Evolutionary conservation across 371 early-diverging fungal species (phyloP).

Genomic region (Rhizopus delemar): DNA sequence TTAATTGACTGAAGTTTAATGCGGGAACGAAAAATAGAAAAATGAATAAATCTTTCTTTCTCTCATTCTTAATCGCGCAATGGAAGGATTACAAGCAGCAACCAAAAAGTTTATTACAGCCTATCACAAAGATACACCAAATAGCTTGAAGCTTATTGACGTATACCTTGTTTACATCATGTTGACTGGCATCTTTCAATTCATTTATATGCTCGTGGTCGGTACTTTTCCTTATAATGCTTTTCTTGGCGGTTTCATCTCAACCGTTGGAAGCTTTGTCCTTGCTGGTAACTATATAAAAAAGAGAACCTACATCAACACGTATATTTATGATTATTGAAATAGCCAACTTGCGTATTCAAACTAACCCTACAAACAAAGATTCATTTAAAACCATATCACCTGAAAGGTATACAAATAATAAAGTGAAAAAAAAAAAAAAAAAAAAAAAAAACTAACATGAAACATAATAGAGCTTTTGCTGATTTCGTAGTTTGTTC

Average conservation of each 20-base stretch:
- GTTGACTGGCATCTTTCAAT: conserved; percentile 85
- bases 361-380: conserved; percentile 31
- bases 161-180: conserved; percentile 87
- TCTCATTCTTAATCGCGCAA: background rate
- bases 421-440: background rate
- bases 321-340: background rate
- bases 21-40: background rate
- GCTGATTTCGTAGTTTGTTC: conserved; percentile 57
- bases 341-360: conserved; percentile 41
- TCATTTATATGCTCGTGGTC: conserved; percentile 78
- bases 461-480: conserved; percentile 44
- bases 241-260: conserved; percentile 92
- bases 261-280: conserved; percentile 92
- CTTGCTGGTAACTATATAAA: conserved; percentile 69
- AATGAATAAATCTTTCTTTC: background rate
- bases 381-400: conserved; percentile 33
- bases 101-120: conserved; percentile 29
- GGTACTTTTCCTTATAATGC: conserved; percentile 97
- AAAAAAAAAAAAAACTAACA: too few species aligned
- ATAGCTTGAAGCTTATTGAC: conserved; percentile 85
- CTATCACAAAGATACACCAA: conserved; percentile 72
- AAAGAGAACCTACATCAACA: background rate
- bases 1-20: conserved; percentile 1
- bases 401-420: conserved; percentile 30
- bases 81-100: conserved; percentile 27